Conservation (phyloP, 73 alveolate species). For the Stentor roeselii region DNA sequence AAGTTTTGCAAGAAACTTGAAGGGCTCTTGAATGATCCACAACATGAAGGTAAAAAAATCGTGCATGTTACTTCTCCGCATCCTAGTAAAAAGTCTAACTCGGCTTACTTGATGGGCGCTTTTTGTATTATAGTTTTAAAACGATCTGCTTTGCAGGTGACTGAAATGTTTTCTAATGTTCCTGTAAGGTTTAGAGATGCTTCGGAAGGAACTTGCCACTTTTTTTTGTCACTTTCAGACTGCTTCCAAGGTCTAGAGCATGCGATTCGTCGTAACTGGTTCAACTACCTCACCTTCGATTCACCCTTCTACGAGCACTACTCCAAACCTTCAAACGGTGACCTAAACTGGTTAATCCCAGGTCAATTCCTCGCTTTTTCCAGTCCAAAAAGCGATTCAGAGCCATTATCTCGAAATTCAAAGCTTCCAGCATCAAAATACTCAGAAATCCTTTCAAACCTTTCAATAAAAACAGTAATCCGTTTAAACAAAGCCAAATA, state of each 20-base stretch:
- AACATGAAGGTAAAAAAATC: slow-evolving; percentile 40
- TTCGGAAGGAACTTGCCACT: slow-evolving; percentile 59
- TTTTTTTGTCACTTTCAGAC: slow-evolving; percentile 44
- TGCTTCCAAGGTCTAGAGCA: slow-evolving; percentile 82
- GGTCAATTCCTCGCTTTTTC: slow-evolving; percentile 84
- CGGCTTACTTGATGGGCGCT: slow-evolving; percentile 73
- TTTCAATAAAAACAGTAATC: slow-evolving; percentile 73
- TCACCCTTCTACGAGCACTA: slow-evolving; percentile 86
- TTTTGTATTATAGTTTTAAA: slow-evolving; percentile 55
- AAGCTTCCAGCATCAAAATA: slow-evolving; percentile 86
- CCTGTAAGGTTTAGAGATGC: slow-evolving; percentile 74
- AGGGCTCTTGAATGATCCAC: slow-evolving; percentile 44
- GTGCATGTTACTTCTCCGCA: slow-evolving; percentile 56
- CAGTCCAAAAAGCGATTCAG: slow-evolving; percentile 75
- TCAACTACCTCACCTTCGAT: slow-evolving; percentile 73
- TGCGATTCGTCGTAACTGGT: slow-evolving; percentile 90
- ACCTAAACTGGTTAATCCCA: slow-evolving; percentile 93
- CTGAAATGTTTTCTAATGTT: slow-evolving; percentile 27
- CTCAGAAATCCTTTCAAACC: slow-evolving; percentile 79
- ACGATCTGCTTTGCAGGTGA: slow-evolving; percentile 53
- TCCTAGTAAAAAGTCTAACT: slow-evolving; percentile 64
- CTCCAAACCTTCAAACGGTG: slow-evolving; percentile 92
- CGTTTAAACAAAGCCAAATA: slow-evolving; percentile 79
- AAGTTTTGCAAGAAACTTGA: slow-evolving; percentile 60
- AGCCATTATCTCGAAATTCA: slow-evolving; percentile 47